Evolutionary conservation across 2,329 filamentous ascomycete species (phyloP).

Genomic region (Madurella mycetomatis): DNA sequence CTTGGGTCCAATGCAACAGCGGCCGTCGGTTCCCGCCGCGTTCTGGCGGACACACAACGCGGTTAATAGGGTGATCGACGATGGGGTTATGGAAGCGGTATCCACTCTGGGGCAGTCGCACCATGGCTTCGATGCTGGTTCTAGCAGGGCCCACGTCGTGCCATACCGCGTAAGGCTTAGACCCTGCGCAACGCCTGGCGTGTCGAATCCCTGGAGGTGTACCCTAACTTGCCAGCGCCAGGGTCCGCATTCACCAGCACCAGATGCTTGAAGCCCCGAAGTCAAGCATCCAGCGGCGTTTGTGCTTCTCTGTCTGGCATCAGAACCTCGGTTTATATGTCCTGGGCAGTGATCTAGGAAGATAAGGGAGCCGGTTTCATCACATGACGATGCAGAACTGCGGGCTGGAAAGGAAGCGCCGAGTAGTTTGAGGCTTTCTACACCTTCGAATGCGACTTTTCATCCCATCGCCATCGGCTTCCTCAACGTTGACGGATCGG

Average conservation of each 20-base stretch:
- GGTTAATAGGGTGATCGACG: conserved; percentile 27
- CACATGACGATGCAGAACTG: conserved; percentile 10
- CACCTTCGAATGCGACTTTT: not conserved
- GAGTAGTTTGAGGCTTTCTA: not conserved
- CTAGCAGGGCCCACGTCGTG: conserved; percentile 1
- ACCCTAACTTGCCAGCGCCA: not conserved
- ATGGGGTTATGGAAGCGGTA: conserved; percentile 15
- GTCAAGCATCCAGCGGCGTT: not conserved
- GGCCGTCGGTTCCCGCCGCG: conserved; percentile 2
- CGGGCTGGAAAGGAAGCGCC: not conserved
- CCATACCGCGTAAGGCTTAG: conserved; percentile 9
- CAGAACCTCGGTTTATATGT: not conserved
- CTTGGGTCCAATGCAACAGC: conserved; percentile 14
- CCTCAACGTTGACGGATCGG: conserved; percentile 12
- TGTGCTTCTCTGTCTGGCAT: not conserved
- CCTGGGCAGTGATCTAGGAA: not conserved
- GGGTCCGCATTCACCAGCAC: not conserved
- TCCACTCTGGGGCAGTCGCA: conserved; percentile 10
- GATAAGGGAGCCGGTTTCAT: conserved; percentile 5
- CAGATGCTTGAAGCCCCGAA: not conserved
- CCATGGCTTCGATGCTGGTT: conserved; percentile 11
- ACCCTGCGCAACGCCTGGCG: conserved; percentile 31
- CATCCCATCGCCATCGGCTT: not conserved
- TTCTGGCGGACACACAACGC: conserved; percentile 12
- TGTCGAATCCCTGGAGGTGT: conserved; percentile 30